Base-by-base conservation (phyloP, 2,329 filamentous ascomycete genomes). In the Pseudogymnoascus sp. region DNA sequence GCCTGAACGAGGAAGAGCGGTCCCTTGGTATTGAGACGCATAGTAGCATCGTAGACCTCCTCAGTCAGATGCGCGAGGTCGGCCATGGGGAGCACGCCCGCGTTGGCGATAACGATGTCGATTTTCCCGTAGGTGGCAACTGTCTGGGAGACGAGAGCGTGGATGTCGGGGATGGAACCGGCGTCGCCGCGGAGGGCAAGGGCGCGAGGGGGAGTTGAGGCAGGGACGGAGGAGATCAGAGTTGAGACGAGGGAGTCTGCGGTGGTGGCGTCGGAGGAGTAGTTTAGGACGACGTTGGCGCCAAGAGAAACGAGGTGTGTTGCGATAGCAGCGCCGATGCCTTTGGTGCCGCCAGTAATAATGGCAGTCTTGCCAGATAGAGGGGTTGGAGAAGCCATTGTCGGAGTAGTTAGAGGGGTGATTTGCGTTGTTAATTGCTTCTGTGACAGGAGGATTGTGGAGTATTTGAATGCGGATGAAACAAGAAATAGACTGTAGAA, bases 321-420 rank as follows among this genome's bases (percentile, higher is more conserved):
- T 66, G 83, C 83, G 63, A 83, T 83, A 64, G 83, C 83, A 63
- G 79, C 77, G 28, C 85, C 85, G 67, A 87, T 86, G 65, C 85
- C 85, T 69, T 84, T 84, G 63, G 80, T 81, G 63, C 78, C 79
- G 65, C 79, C 83, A 21, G 83, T 85, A 73, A 86, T 76, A 71
- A 85, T 77, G 67, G 81, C 70, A 16, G 76, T 71, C 69, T 77
- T 79, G 43, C 75, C 76, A 14, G 73, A 69, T 45, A 79, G 71
- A 13, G 51, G 25, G n/a, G 51, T 57, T 57, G n/a, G 62, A 13
- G 51, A 57, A 13, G 25, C n/a, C 51, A 57, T 57, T 57, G 1
- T 4, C 8, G 5, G 11, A 4, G 28, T 34, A 19, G 19, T 57
- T 19, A n/a, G 28, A 57, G 51, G 25, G 8, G 13, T 51, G 28